Conservation (phyloP, 2,329 filamentous ascomycete species). For the Monosporascus sp. region DNA sequence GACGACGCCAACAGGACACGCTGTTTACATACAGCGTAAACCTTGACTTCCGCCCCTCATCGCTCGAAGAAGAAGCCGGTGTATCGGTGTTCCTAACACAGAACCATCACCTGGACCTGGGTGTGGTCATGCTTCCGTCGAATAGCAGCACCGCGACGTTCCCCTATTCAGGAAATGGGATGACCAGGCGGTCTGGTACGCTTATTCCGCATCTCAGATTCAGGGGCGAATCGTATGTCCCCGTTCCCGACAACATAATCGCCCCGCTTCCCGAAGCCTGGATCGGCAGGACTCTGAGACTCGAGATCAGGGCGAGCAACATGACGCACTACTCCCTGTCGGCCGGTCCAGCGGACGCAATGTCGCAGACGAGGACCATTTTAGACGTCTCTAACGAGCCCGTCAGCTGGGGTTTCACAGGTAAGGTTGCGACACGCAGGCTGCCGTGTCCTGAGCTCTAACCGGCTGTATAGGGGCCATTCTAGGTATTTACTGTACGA, state of each 20-base stretch:
- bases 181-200: slow-evolving; percentile 1
- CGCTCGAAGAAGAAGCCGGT: slow-evolving; percentile 43
- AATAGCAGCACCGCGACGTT: slow-evolving; percentile 19
- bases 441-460: not conserved
- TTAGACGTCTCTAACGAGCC: slow-evolving; percentile 29
- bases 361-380: slow-evolving; percentile 27
- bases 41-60: slow-evolving; percentile 35
- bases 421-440: slow-evolving; percentile 17
- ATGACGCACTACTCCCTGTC: slow-evolving; percentile 39
- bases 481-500: slow-evolving; percentile 48
- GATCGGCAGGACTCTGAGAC: slow-evolving; percentile 28
- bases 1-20: slow-evolving; percentile 49
- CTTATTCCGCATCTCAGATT: slow-evolving; percentile 39
- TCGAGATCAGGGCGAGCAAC: slow-evolving; percentile 40
- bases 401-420: slow-evolving; percentile 37
- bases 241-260: slow-evolving; percentile 32
- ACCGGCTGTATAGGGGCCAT: slow-evolving; percentile 35
- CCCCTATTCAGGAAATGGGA: slow-evolving; percentile 1
- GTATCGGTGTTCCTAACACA: slow-evolving; percentile 49
- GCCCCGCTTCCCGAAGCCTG: slow-evolving; percentile 35
- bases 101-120: slow-evolving; percentile 46
- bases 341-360: slow-evolving; percentile 27
- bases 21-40: slow-evolving; percentile 47
- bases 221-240: slow-evolving; percentile 35
- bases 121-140: slow-evolving; percentile 31